Evolutionary conservation across 1,284 basidiomycete genomes (phyloP).

Genomic region (Microbotryum violaceum): DNA sequence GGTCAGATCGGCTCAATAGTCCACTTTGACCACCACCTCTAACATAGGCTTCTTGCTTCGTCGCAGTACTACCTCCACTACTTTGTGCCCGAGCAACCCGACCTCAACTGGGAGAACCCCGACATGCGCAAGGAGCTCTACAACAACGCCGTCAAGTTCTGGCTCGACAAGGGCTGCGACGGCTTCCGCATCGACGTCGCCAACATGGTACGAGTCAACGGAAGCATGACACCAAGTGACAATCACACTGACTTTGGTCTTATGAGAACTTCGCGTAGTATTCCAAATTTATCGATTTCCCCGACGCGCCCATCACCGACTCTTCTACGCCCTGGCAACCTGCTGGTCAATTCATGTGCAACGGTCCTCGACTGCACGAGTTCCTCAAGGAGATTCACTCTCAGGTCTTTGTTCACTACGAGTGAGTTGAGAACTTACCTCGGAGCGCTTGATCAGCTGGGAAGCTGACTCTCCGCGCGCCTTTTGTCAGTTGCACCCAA

Average conservation of each 20-base stretch:
- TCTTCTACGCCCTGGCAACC: conserved; percentile 6
- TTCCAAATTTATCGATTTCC: conserved; percentile 30
- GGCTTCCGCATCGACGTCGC: conserved; percentile 51
- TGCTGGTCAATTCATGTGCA: not conserved
- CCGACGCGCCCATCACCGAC: conserved; percentile 36
- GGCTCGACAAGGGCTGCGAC: conserved; percentile 63
- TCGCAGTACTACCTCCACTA: conserved; percentile 60
- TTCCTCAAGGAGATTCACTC: conserved; percentile 59
- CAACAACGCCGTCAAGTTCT: conserved; percentile 61
- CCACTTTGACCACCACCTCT: too few species aligned
- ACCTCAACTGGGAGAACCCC: conserved; percentile 68
- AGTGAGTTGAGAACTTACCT: conserved; percentile 38
- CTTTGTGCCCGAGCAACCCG: conserved; percentile 63
- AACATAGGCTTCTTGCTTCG: not conserved
- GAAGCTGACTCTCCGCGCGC: too few species aligned
- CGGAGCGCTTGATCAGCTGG: too few species aligned
- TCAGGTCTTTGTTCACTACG: conserved; percentile 49
- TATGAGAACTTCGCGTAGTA: not conserved
- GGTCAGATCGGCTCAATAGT: not conserved
- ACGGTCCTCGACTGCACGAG: conserved; percentile 57
- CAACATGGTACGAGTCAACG: not conserved
- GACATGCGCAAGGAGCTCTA: conserved; percentile 35
- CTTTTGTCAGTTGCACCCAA: conserved; percentile 47
- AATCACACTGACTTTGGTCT: not conserved
- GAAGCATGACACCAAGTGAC: not conserved